These are phyloP conservation scores for Corynascus novoguineensis DNA, from an alignment of 495 filamentous ascomycete genomes.

Conservation along the genomic window DNA sequence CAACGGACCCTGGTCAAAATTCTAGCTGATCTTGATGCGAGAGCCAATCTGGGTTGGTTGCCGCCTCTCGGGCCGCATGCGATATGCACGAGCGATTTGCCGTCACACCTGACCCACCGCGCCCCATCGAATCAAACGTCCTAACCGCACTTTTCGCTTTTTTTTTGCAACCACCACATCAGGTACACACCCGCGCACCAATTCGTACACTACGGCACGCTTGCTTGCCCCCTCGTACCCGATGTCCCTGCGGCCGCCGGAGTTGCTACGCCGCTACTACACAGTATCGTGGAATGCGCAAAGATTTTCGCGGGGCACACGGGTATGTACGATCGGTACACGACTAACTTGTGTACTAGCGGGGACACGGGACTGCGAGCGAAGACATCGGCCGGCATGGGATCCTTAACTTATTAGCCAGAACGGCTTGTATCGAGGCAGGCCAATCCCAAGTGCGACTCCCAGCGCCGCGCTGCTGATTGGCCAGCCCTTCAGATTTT, in stretches of 20 bases:
- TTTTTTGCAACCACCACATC: slow-evolving; percentile 12
- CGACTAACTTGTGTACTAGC: too few relatives aligned
- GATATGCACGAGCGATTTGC: slow-evolving; percentile 35
- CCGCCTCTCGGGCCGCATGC: slow-evolving; percentile 35
- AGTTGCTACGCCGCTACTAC: slow-evolving; percentile 23
- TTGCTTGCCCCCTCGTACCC: not conserved
- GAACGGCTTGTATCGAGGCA: slow-evolving; percentile 15
- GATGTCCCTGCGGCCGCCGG: slow-evolving; percentile 12
- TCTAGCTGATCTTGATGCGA: slow-evolving; percentile 29
- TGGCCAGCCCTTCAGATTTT: slow-evolving; percentile 22
- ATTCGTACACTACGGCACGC: not conserved
- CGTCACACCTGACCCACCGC: slow-evolving; percentile 33
- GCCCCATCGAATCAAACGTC: slow-evolving; percentile 31
- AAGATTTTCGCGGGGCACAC: not conserved
- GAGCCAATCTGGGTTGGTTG: slow-evolving; percentile 37
- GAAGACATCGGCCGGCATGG: not conserved
- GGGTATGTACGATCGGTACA: slow-evolving; percentile 30
- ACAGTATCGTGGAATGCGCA: slow-evolving; percentile 1
- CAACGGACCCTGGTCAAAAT: slow-evolving; percentile 17
- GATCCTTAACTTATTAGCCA: not conserved
- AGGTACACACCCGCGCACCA: not conserved
- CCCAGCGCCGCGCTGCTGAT: slow-evolving; percentile 14
- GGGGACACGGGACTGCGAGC: slow-evolving; percentile 22
- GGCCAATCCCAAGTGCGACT: slow-evolving; percentile 27
- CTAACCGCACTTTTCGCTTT: slow-evolving; percentile 19